phyloP scores from a whole-genome alignment of 805 yeast species.

The Barnettozyma pratensis region DNA sequence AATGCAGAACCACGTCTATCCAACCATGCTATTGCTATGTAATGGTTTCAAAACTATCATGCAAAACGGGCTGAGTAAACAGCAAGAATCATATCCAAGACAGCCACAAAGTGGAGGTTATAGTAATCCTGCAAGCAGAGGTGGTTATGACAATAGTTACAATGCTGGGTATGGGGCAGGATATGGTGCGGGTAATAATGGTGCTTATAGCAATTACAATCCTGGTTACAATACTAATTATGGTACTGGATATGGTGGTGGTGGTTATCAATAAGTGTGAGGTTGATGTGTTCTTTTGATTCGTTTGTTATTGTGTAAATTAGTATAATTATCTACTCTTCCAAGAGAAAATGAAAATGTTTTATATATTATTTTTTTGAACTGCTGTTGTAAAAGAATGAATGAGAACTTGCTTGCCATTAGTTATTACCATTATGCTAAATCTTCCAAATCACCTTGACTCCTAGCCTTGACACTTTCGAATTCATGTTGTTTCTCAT shows the following conservation, averaged over 20 bases:
- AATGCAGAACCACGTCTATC: constrained; percentile 74
- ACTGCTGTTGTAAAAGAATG: no score
- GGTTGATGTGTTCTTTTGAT: not conserved
- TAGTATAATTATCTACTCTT: no score
- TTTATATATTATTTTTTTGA: no score
- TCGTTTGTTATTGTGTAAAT: not conserved
- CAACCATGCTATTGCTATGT: constrained; percentile 83
- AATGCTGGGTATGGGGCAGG: not conserved
- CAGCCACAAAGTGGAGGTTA: not conserved
- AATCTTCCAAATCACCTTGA: constrained; percentile 17
- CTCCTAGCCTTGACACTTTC: constrained; percentile 12
- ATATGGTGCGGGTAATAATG: not conserved
- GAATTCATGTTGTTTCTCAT: constrained; percentile 13
- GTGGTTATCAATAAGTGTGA: no score
- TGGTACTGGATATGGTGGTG: not conserved
- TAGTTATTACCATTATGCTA: constrained; percentile 11
- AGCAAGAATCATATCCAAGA: not conserved
- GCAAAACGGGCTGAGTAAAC: constrained; percentile 20
- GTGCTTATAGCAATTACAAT: not conserved
- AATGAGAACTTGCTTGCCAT: not conserved
- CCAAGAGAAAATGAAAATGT: no score
- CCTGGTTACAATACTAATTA: not conserved
- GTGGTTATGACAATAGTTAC: not conserved
- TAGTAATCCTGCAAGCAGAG: not conserved
- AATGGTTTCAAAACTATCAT: constrained; percentile 85